A percentile compares a stretch with the other conserved stretches of the same genome.
phyloP scores from a whole-genome alignment of 768 basidiomycete genomes.

The Suillus fuscotomentosus region DNA sequence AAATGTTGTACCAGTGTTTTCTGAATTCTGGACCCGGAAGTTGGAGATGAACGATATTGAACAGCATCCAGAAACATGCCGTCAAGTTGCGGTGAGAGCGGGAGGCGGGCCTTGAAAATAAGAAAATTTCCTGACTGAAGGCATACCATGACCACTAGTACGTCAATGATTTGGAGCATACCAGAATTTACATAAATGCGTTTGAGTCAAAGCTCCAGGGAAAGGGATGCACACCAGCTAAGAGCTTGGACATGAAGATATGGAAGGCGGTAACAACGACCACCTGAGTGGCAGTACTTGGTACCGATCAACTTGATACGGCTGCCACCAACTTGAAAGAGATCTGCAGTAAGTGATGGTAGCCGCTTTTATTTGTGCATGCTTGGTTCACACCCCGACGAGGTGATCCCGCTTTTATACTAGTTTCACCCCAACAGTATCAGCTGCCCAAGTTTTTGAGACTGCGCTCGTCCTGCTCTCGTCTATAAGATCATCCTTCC shows the following conservation, averaged over 20 bases:
- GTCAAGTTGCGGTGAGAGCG: neutral
- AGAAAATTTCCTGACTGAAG: no score
- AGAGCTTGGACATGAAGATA: neutral
- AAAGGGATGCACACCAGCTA: neutral
- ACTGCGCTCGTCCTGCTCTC: neutral
- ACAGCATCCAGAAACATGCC: neutral
- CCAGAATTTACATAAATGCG: neutral
- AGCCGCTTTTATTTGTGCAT: slow-evolving; percentile 2
- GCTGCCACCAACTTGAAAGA: no score
- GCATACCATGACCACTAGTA: neutral
- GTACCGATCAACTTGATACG: neutral
- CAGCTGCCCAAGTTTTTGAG: neutral
- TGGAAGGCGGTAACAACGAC: neutral
- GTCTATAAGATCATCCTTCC: neutral
- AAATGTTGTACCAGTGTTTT: neutral
- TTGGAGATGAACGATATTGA: neutral
- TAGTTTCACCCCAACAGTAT: slow-evolving; percentile 1
- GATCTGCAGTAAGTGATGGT: no score
- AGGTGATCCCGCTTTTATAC: neutral
- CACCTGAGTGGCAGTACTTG: neutral
- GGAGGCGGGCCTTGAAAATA: neutral
- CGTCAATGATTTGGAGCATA: neutral
- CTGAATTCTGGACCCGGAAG: neutral
- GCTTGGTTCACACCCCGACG: neutral
- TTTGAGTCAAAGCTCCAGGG: neutral